Conservation (phyloP, 78 protist genomes). For the Pigoraptor vietnamica region DNA sequence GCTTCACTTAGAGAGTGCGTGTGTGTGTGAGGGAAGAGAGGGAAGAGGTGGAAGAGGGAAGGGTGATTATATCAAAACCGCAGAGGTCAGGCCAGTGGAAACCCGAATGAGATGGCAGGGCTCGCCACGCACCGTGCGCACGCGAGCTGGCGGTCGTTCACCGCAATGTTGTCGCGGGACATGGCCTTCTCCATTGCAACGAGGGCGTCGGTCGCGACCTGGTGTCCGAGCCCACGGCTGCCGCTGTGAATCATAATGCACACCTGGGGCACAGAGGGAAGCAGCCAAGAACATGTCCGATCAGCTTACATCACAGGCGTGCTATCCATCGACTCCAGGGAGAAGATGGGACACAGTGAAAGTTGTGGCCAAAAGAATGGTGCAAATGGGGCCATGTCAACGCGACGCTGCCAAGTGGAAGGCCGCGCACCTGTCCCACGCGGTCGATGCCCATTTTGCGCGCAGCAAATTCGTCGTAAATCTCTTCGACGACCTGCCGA, state of each 20-base stretch:
- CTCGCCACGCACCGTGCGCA: constrained; percentile 67
- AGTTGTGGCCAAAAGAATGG: neutral
- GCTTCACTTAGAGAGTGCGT: too few relatives aligned
- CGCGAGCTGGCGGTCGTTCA: constrained; percentile 78
- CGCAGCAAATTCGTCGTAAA: constrained; percentile 81
- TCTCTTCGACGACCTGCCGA: constrained; percentile 88
- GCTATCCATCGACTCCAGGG: too few relatives aligned
- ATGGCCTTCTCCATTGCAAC: constrained; percentile 80
- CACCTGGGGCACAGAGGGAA: too few relatives aligned
- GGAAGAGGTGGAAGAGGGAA: too few relatives aligned
- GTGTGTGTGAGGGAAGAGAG: too few relatives aligned
- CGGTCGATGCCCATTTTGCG: constrained; percentile 81
- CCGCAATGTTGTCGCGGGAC: constrained; percentile 61
- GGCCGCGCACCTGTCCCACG: constrained; percentile 31
- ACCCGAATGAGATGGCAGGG: constrained; percentile 29
- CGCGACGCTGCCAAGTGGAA: neutral
- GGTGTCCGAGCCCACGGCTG: constrained; percentile 93
- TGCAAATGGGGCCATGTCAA: neutral
- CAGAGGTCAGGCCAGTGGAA: too few relatives aligned
- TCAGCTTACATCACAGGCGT: too few relatives aligned
- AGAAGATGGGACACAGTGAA: too few relatives aligned
- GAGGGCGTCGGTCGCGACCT: constrained; percentile 92
- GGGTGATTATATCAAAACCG: too few relatives aligned
- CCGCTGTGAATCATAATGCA: constrained; percentile 88
- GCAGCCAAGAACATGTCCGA: too few relatives aligned